phyloP scores from a whole-genome alignment of 305 asterid species.

The Plantago lanceolata region DNA sequence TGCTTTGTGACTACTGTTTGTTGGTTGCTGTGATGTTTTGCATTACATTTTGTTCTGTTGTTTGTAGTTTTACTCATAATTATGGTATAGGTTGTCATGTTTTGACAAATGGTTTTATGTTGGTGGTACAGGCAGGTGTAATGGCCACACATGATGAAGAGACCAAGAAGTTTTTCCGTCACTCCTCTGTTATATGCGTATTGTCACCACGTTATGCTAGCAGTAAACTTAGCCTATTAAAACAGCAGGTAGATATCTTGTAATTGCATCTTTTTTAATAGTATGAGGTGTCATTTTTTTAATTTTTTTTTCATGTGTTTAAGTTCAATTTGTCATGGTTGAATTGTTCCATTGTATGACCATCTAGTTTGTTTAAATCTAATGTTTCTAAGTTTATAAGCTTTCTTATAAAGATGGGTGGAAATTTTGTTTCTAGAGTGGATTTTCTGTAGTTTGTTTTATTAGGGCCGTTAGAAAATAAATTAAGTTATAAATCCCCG shows the following conservation, averaged over 20 bases:
- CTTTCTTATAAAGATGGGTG: conserved; percentile 1
- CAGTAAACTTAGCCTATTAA: conserved; percentile 71
- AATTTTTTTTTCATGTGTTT: conserved; percentile 3
- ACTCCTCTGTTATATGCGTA: conserved; percentile 80
- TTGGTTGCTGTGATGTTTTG: conserved; percentile 7
- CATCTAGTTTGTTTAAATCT: not conserved
- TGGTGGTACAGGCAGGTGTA: conserved; percentile 68
- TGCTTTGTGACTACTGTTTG: not conserved
- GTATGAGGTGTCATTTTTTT: conserved; percentile 4
- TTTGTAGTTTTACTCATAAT: not conserved
- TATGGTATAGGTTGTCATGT: conserved; percentile 6
- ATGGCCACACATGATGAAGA: conserved; percentile 91
- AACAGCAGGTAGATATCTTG: conserved; percentile 60
- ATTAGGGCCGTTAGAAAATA: not conserved
- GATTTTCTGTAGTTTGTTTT: not conserved
- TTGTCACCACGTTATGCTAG: conserved; percentile 92
- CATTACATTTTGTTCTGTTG: not conserved
- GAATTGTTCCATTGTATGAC: not conserved
- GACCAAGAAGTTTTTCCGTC: conserved; percentile 74
- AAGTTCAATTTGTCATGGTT: conserved; percentile 7
- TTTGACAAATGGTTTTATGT: conserved; percentile 29
- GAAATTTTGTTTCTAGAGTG: not conserved
- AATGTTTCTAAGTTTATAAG: not conserved
- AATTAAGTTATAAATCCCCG: not conserved
- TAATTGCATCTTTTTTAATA: too few species aligned